Percentiles rank a stretch among this genome's conserved stretches.
Evolutionary conservation across 306 rosid species (phyloP).

Genomic region (Cucurbita ficifolia): DNA sequence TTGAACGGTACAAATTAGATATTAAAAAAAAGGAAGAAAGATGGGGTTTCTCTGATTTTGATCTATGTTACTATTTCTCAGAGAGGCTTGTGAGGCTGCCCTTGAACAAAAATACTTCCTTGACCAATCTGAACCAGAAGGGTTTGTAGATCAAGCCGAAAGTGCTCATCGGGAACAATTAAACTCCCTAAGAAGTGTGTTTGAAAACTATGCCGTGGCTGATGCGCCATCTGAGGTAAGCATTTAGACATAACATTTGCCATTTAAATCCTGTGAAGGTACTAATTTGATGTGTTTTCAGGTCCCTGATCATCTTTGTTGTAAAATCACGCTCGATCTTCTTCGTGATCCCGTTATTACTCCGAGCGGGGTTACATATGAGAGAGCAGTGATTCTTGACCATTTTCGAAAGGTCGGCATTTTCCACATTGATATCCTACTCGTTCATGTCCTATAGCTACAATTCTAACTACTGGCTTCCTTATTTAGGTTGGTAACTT

Average conservation of each 20-base stretch:
- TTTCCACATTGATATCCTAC: neutral
- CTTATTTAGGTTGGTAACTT: constrained; percentile 58
- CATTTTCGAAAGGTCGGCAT: constrained; percentile 59
- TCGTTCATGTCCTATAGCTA: neutral
- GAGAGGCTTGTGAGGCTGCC: constrained; percentile 40
- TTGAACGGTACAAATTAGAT: no score
- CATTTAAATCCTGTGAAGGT: neutral
- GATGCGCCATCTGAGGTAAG: constrained; percentile 59
- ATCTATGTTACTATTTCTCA: constrained; percentile 10
- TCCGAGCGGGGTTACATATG: constrained; percentile 81
- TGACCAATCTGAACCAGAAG: constrained; percentile 32
- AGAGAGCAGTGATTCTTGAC: constrained; percentile 75
- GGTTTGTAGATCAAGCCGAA: constrained; percentile 39
- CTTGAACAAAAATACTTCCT: constrained; percentile 20
- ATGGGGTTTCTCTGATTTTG: neutral
- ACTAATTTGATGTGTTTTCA: constrained; percentile 6
- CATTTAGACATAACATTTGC: neutral
- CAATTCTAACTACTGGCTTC: constrained; percentile 4
- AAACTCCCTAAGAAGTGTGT: constrained; percentile 37
- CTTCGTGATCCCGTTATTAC: constrained; percentile 92
- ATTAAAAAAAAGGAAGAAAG: neutral
- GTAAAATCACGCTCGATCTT: constrained; percentile 72
- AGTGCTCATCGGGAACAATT: constrained; percentile 28
- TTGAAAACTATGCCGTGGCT: constrained; percentile 43
- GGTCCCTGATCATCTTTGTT: constrained; percentile 90